These are phyloP conservation scores for Hygrocybe coccinea DNA, from an alignment of 768 basidiomycete species.

Conservation along the genomic window DNA sequence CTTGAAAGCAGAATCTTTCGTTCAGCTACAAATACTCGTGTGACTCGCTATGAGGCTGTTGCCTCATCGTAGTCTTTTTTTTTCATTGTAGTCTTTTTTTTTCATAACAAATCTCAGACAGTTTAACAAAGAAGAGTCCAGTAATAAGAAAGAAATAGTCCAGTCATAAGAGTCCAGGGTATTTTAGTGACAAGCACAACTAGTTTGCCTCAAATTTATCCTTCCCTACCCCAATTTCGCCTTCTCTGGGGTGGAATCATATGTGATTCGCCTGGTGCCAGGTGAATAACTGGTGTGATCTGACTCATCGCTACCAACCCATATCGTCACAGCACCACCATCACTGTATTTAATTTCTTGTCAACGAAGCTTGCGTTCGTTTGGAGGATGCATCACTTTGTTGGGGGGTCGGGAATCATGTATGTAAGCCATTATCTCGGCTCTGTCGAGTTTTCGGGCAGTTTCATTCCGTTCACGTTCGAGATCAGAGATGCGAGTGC, in stretches of 20 bases:
- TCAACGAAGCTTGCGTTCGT: background rate
- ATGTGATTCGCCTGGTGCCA: conserved; percentile 3
- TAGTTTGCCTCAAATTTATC: too few species aligned
- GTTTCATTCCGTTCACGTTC: background rate
- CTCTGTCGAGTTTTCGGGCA: background rate
- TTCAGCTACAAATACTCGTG: conserved; percentile 26
- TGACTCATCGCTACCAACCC: conserved; percentile 5
- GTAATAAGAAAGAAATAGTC: too few species aligned
- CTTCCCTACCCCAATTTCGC: too few species aligned
- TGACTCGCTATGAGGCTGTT: conserved; percentile 17
- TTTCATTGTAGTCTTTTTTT: too few species aligned
- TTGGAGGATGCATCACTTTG: background rate
- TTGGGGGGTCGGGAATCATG: background rate
- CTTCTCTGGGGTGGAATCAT: background rate
- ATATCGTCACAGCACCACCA: conserved; percentile 9
- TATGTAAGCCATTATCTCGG: background rate
- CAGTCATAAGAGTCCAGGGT: too few species aligned
- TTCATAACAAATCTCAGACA: too few species aligned
- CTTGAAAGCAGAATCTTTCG: conserved; percentile 37
- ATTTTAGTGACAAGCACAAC: too few species aligned
- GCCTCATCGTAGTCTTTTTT: too few species aligned
- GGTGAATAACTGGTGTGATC: conserved; percentile 6
- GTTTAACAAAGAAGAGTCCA: too few species aligned
- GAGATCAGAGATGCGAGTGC: background rate
- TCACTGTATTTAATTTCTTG: conserved; percentile 10